These are phyloP conservation scores for Lentithecium fluviatile DNA, from an alignment of 495 filamentous ascomycete genomes.

Conservation along the genomic window DNA sequence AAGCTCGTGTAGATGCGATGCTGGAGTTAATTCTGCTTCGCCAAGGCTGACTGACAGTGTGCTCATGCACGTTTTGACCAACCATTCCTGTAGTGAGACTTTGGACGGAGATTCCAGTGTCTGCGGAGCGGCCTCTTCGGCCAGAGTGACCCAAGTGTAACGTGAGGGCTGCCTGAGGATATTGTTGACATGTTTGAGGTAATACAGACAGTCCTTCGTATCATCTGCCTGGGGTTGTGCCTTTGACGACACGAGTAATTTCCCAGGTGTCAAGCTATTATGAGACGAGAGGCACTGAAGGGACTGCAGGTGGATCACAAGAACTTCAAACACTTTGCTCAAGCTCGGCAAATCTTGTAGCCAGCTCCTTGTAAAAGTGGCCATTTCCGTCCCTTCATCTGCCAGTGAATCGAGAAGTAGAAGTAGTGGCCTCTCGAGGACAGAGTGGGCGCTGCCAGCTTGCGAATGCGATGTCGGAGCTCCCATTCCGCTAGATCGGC, in stretches of 20 bases:
- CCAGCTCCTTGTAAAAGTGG: constrained; percentile 77
- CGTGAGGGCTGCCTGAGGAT: constrained; percentile 63
- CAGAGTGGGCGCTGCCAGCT: constrained; percentile 57
- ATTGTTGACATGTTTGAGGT: constrained; percentile 71
- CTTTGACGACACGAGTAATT: neutral
- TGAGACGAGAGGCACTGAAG: constrained; percentile 32
- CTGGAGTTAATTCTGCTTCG: neutral
- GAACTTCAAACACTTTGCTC: constrained; percentile 49
- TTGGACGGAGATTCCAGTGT: constrained; percentile 32
- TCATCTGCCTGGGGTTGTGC: constrained; percentile 56
- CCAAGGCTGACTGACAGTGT: constrained; percentile 14
- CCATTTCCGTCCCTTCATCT: constrained; percentile 71
- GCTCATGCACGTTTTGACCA: constrained; percentile 53
- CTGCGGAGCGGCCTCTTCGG: constrained; percentile 45
- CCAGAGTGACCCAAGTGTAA: constrained; percentile 60
- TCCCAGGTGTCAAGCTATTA: constrained; percentile 27
- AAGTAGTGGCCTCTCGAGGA: constrained; percentile 80
- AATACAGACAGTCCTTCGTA: constrained; percentile 73
- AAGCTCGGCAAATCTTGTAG: constrained; percentile 70
- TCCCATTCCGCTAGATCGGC: constrained; percentile 30
- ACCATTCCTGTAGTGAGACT: constrained; percentile 59
- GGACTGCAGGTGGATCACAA: constrained; percentile 18
- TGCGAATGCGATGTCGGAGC: constrained; percentile 41
- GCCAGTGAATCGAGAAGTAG: constrained; percentile 75
- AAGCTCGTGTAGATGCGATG: constrained; percentile 48